These are phyloP conservation scores for Cercospora janseana DNA, from an alignment of 2,329 filamentous ascomycete species.

Conservation along the genomic window DNA sequence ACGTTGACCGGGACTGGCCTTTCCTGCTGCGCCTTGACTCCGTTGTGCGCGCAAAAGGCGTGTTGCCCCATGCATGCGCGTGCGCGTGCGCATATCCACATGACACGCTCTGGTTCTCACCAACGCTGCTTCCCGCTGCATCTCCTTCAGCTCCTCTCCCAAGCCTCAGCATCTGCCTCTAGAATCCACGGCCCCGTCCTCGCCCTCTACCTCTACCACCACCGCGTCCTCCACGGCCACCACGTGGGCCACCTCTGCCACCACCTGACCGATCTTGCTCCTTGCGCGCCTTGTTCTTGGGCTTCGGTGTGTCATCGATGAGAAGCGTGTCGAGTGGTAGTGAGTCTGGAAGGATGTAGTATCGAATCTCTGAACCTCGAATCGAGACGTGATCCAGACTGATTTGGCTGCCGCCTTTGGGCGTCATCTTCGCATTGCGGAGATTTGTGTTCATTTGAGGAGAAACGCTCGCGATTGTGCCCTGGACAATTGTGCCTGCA, in stretches of 20 bases:
- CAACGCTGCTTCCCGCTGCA: no score
- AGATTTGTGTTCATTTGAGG: conserved; percentile 98
- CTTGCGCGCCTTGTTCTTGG: conserved; percentile 99
- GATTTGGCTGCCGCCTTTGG: conserved; percentile 81
- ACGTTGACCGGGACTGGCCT: not conserved
- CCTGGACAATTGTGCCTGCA: conserved; percentile 87
- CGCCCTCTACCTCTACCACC: conserved; percentile 35
- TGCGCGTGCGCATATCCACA: not conserved
- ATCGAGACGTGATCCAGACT: conserved; percentile 94
- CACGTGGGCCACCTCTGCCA: conserved; percentile 47
- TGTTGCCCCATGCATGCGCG: not conserved
- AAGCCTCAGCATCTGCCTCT: no score
- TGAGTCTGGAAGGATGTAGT: conserved; percentile 94
- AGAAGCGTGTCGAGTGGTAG: conserved; percentile 91
- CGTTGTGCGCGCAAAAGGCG: not conserved
- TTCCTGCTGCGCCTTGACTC: conserved; percentile 5
- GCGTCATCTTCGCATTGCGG: conserved; percentile 94
- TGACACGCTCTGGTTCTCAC: no score
- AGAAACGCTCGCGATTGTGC: conserved; percentile 93
- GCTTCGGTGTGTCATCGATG: conserved; percentile 95
- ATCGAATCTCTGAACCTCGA: conserved; percentile 91
- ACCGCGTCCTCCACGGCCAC: conserved; percentile 49
- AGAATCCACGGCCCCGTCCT: conserved; percentile 31
- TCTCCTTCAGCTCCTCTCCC: no score
- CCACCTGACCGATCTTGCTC: conserved; percentile 56